Evolutionary conservation across 768 basidiomycete species (phyloP).

Genomic region (Trametes sanguinea): DNA sequence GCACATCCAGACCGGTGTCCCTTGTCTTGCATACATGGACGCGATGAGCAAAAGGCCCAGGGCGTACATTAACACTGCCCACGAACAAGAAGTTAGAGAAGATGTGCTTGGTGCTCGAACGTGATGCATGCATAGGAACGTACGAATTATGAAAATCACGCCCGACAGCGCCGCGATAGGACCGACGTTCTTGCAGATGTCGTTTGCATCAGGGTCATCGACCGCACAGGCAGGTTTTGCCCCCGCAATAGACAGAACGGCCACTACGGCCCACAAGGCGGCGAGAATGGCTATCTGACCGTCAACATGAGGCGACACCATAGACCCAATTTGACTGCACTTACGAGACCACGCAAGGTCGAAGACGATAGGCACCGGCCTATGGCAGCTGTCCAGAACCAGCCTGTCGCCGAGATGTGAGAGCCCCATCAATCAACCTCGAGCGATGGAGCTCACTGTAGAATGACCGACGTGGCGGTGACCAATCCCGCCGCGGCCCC

Average conservation of each 20-base stretch:
- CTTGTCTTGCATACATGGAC: not conserved
- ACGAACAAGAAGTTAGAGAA: not conserved
- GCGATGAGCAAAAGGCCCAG: not conserved
- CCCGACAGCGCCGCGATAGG: not conserved
- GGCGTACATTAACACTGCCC: not conserved
- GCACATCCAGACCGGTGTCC: conserved; percentile 1
- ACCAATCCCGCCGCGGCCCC: not conserved
- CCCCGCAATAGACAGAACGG: too few species aligned
- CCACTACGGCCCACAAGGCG: not conserved
- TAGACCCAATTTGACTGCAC: not conserved
- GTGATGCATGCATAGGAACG: not conserved
- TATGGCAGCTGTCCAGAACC: not conserved
- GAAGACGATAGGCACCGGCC: not conserved
- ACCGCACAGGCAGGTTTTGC: not conserved
- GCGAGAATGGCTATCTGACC: not conserved
- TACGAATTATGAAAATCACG: not conserved
- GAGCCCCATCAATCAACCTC: too few species aligned
- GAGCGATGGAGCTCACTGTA: not conserved
- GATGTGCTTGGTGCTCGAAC: not conserved
- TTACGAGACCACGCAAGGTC: not conserved
- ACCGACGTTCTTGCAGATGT: not conserved
- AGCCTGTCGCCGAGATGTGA: not conserved
- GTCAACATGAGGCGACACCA: not conserved
- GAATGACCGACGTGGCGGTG: not conserved
- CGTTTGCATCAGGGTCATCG: not conserved